phyloP scores from a whole-genome alignment of 2,329 filamentous ascomycete species.

The Claviceps digitariae region DNA sequence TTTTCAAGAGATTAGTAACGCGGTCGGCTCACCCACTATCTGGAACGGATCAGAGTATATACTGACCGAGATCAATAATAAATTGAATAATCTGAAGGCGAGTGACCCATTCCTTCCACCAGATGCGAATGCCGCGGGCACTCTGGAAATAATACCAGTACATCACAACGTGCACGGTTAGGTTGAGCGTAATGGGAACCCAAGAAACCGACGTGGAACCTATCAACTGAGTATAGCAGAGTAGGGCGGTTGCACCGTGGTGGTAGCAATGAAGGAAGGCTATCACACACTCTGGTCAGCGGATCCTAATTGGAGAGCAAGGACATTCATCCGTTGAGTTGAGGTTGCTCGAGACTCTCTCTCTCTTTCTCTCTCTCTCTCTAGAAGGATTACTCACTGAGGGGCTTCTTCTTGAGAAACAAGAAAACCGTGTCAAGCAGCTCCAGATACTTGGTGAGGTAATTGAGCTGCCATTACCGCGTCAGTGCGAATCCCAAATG shows the following conservation, averaged over 20 bases:
- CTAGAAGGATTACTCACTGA: slow-evolving; percentile 48
- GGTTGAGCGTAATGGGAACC: slow-evolving; percentile 86
- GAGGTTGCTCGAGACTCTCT: no score
- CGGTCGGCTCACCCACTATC: background rate
- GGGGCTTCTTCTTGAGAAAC: slow-evolving; percentile 98
- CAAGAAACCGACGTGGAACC: slow-evolving; percentile 88
- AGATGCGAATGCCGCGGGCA: slow-evolving; percentile 85
- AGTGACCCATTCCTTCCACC: slow-evolving; percentile 99
- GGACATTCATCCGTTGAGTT: background rate
- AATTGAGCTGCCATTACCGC: slow-evolving; percentile 63
- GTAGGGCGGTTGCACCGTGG: slow-evolving; percentile 88
- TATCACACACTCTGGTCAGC: slow-evolving; percentile 22
- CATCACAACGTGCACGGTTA: slow-evolving; percentile 94
- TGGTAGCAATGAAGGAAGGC: slow-evolving; percentile 98
- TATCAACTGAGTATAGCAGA: slow-evolving; percentile 95
- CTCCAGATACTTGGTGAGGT: slow-evolving; percentile 95
- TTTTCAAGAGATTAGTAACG: slow-evolving; percentile 6
- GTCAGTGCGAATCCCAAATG: background rate
- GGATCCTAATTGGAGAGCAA: background rate
- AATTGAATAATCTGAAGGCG: slow-evolving; percentile 96
- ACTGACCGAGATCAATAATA: slow-evolving; percentile 84
- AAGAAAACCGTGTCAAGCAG: slow-evolving; percentile 92
- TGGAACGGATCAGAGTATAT: background rate
- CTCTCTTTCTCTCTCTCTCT: no score
- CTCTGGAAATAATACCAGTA: slow-evolving; percentile 99